Base-by-base conservation (phyloP, 1,284 basidiomycete species). In the Spongiforma sp. region DNA sequence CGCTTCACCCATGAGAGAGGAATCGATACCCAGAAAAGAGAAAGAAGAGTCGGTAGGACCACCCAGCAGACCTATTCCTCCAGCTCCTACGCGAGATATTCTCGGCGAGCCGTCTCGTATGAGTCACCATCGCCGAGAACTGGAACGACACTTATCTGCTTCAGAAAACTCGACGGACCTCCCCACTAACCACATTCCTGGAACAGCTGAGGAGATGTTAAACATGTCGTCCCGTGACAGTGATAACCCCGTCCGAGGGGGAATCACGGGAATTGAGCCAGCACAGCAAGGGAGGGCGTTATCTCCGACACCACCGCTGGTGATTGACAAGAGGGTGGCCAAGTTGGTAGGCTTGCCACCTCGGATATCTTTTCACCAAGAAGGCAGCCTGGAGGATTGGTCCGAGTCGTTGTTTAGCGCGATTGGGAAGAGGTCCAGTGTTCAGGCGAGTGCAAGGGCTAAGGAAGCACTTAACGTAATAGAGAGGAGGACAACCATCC, bases 331-430 rank as follows among this genome's bases (percentile, higher is more conserved):
- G 60, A 65, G 65, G 48, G 7, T 70, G 52, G n/a, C 61, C 21
- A 72, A 67, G 55, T 39, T 73, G 36, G 64, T 62, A n/a, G 64
- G 48, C 7, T 70, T 83, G 26, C 84, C 87, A 5, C 87, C 88
- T 10, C 81, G 88, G 24, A 68, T 89, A 56, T 88, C 86, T 2
- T 75, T 89, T 24, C 83, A 86, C 67, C 73, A 77, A 54, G 80
- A 81, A 53, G 71, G 69, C 15, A 80, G 71, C 55, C 69, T 81
- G 30, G 76, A 73, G 24, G 76, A 77, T 37, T 76, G 75, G 75
- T 69, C 73, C 15, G 62, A 67, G 60, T 72, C 75, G 5, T 59
- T 76, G 33, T 77, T 76, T 59, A 69, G 46, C 50, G 75, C 64
- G 10, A 68, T 78, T 54, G 69, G 66, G 37, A 73, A 70, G 58